phyloP scores from a whole-genome alignment of 306 rosid species.

The Pterocarpus macrocarpus region DNA sequence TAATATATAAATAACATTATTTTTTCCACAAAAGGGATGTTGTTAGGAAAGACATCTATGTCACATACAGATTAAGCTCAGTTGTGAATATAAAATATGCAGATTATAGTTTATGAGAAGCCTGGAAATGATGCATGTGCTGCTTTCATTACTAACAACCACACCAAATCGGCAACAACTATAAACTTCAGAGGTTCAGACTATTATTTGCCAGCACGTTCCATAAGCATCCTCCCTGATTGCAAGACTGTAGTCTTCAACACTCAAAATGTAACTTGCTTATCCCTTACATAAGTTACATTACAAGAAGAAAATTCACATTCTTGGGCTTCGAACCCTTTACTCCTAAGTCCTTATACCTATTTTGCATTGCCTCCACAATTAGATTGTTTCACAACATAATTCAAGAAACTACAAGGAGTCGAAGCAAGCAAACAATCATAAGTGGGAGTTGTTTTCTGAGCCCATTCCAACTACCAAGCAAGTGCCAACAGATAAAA shows the following conservation, averaged over 20 bases:
- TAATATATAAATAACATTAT: neutral
- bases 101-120: slow-evolving; percentile 69
- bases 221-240: slow-evolving; percentile 92
- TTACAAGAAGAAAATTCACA: slow-evolving; percentile 35
- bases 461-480: slow-evolving; percentile 68
- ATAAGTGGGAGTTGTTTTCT: slow-evolving; percentile 69
- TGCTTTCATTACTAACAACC: slow-evolving; percentile 91
- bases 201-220: slow-evolving; percentile 70
- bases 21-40: neutral
- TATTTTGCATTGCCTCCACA: slow-evolving; percentile 39
- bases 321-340: slow-evolving; percentile 37
- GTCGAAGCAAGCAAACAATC: slow-evolving; percentile 49
- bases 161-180: slow-evolving; percentile 45
- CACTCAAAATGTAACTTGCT: slow-evolving; percentile 59
- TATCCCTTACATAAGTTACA: neutral
- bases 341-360: slow-evolving; percentile 9
- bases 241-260: slow-evolving; percentile 88
- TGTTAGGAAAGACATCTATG: neutral
- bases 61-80: neutral
- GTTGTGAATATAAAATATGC: slow-evolving; percentile 40
- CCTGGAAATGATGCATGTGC: slow-evolving; percentile 61
- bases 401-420: slow-evolving; percentile 67
- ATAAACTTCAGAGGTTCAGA: slow-evolving; percentile 62
- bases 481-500: slow-evolving; percentile 46
- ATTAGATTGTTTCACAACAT: slow-evolving; percentile 85